These are phyloP conservation scores for Solanum hybrid DNA, from an alignment of 305 asterid genomes.

Conservation along the genomic window DNA sequence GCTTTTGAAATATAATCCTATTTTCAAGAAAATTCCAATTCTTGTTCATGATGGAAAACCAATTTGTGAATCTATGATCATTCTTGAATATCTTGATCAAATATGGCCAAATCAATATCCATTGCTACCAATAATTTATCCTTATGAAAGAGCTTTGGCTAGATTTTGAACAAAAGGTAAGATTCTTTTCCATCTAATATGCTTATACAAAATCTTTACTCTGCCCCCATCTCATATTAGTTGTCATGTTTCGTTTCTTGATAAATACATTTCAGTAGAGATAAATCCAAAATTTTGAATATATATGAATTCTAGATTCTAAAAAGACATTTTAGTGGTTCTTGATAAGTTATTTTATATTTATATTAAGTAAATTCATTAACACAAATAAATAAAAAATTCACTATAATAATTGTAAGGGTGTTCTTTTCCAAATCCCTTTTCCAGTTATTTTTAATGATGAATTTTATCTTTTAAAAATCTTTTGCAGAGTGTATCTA, in stretches of 20 bases:
- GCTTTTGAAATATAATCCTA: slow-evolving; percentile 5
- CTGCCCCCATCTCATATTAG: too few species aligned
- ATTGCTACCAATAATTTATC: not conserved
- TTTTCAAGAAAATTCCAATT: slow-evolving; percentile 6
- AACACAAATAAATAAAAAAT: not conserved
- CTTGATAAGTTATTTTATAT: not conserved
- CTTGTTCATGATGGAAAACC: slow-evolving; percentile 3
- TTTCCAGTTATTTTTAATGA: not conserved
- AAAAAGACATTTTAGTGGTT: too few species aligned
- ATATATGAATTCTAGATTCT: not conserved
- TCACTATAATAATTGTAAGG: not conserved
- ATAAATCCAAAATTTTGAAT: not conserved
- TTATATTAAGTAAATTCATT: not conserved
- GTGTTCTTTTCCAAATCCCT: not conserved
- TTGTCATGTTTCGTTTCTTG: not conserved
- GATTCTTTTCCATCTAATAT: not conserved
- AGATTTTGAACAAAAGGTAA: slow-evolving; percentile 7
- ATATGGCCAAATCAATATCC: not conserved
- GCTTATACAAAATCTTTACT: not conserved
- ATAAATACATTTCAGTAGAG: not conserved
- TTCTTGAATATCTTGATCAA: slow-evolving; percentile 5
- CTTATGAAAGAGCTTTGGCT: slow-evolving; percentile 12
- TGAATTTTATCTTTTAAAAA: not conserved
- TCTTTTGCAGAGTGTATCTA: not conserved
- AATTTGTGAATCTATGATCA: slow-evolving; percentile 3